phyloP scores from a whole-genome alignment of 1,139 yeast genomes.

The Meyerozyma guilliermondii region DNA sequence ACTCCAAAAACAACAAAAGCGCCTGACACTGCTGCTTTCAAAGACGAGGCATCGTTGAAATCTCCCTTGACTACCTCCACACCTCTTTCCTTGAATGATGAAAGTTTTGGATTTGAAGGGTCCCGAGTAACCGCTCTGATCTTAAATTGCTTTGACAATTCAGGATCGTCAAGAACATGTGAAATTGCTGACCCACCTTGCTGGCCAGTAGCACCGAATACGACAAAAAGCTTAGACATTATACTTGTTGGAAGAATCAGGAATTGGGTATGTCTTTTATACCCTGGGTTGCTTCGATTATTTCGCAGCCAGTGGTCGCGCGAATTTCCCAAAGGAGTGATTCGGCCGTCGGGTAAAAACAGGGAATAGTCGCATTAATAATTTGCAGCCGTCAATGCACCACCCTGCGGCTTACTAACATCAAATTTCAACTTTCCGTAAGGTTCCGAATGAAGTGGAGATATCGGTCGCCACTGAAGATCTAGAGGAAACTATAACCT shows the following conservation, averaged over 20 bases:
- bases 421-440: too few species aligned
- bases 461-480: too few species aligned
- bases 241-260: neutral
- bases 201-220: slow-evolving; percentile 10
- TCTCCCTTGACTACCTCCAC: slow-evolving; percentile 9
- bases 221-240: slow-evolving; percentile 2
- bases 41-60: neutral
- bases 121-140: slow-evolving; percentile 9
- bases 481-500: too few species aligned
- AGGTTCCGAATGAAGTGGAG: too few species aligned
- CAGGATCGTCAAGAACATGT: slow-evolving; percentile 3
- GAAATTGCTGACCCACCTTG: slow-evolving; percentile 9
- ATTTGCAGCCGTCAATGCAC: neutral
- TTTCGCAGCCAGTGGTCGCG: neutral
- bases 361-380: neutral
- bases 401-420: neutral
- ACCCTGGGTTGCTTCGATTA: neutral
- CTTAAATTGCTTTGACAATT: slow-evolving; percentile 4
- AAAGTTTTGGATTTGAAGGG: slow-evolving; percentile 1
- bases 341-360: neutral
- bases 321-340: neutral
- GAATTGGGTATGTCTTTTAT: neutral
- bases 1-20: neutral
- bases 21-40: neutral
- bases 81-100: slow-evolving; percentile 5